Base-by-base conservation (phyloP, 495 filamentous ascomycete genomes). In the Tuber borchii region DNA sequence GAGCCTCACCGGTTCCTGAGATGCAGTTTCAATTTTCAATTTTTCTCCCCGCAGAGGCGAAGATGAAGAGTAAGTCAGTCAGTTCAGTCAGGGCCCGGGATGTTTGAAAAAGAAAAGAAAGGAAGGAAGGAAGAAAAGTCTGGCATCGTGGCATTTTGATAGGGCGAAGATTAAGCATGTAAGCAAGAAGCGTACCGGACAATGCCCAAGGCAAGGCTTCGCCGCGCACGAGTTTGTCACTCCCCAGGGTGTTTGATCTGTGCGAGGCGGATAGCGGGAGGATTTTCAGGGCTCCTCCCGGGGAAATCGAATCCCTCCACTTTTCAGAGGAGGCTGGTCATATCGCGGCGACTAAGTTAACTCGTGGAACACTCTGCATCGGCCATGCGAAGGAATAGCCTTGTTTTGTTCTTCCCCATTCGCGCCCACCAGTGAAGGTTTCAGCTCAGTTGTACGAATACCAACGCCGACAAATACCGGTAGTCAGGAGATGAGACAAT, bases 1-100 rank as follows among this genome's bases (percentile, higher is more conserved):
- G 56, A 65, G 56, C 56, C 56, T 65, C 56, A 65, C 34, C 56
- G 56, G 56, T 65, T 65, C 56, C 56, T 65, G 56, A 34, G 56
- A 65, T 12, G n/a, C 3, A 14, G 56, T 34, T 61, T 61, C 51
- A 19, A 3, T 31, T 16, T 31, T 61, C 31, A 16, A 31, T 61
- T 31, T 31, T 0, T 6, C n/a, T 31, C 10, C 14, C 14, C 26
- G 14, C 14, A 0, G 56, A 65, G 26, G 26, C 1, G 26, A 65
- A 5, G 48, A 10, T n/a, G 0, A 65, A 61, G 51, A 31, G 42
- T 10, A 43, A 12, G 42, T 43, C 39, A 40, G 39, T 40, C 39
- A 40, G 39, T 40, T 40, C 39, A 9, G 48, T n/a, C 48, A 12
- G 48, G 17, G 16, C 45, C 17, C 16, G n/a, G n/a, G 26, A 61